Conservation (phyloP, 768 basidiomycete genomes). For the Chalciporus pseudorubinellus region DNA sequence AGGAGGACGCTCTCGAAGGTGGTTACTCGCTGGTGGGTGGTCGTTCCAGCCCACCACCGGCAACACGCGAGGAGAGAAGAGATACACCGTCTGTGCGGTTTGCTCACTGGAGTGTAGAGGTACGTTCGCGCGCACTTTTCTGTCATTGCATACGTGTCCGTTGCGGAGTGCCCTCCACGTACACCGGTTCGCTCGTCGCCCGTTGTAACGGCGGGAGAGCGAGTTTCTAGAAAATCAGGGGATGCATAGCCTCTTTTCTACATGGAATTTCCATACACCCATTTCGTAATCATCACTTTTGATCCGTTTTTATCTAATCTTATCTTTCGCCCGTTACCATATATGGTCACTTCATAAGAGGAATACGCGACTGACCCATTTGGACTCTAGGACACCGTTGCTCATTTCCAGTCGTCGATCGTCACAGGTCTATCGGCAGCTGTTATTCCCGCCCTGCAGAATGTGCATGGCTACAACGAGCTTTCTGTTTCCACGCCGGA, state of each 20-base stretch:
- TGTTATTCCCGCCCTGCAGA: conserved; percentile 61
- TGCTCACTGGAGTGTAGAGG: conserved; percentile 65
- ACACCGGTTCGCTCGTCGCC: neutral
- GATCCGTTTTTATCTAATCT: neutral
- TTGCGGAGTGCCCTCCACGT: neutral
- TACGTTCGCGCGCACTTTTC: conserved; percentile 31
- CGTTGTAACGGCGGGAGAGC: too few species aligned
- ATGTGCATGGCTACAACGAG: conserved; percentile 86
- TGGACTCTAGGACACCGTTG: conserved; percentile 62
- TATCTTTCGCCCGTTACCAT: neutral
- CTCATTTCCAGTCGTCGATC: conserved; percentile 64
- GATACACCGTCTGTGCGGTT: conserved; percentile 68
- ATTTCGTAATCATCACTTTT: neutral
- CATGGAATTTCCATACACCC: neutral
- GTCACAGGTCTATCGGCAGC: conserved; percentile 60
- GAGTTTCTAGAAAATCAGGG: conserved; percentile 12
- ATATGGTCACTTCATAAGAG: conserved; percentile 3
- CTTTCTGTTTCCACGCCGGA: conserved; percentile 85
- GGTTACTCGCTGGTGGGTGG: conserved; percentile 37
- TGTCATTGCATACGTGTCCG: neutral
- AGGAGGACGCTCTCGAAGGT: conserved; percentile 34
- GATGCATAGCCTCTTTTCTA: conserved; percentile 10
- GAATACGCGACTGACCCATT: conserved; percentile 5
- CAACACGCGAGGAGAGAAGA: conserved; percentile 31
- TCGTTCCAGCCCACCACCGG: conserved; percentile 4